Percentiles rank a stretch among this genome's conserved stretches.
These are phyloP conservation scores for Euphorbia pulcherrima DNA, from an alignment of 345 rosid species.

Conservation along the genomic window DNA sequence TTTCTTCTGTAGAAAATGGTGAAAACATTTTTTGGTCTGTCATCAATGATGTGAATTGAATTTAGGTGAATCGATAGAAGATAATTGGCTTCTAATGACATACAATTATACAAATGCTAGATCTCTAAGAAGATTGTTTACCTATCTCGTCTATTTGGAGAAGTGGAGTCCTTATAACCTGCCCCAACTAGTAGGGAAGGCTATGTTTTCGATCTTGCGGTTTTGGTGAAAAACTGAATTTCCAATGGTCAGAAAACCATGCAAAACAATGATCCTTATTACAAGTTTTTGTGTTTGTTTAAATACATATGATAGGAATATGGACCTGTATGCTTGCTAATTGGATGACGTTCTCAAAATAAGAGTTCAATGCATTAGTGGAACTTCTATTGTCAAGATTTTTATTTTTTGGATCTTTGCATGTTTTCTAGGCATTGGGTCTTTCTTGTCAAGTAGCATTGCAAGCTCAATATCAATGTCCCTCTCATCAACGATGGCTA, in stretches of 20 bases:
- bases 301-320: background rate
- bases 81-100: background rate
- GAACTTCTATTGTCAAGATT: background rate
- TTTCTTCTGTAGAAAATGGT: background rate
- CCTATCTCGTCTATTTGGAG: background rate
- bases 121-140: background rate
- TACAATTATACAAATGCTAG: background rate
- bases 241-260: background rate
- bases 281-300: background rate
- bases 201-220: background rate
- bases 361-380: background rate
- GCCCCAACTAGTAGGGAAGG: background rate
- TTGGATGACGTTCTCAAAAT: background rate
- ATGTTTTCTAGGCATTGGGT: conserved; percentile 42
- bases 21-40: background rate
- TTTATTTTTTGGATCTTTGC: conserved; percentile 1
- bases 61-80: background rate
- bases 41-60: background rate
- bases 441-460: conserved; percentile 30
- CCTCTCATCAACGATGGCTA: conserved; percentile 71
- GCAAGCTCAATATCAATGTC: conserved; percentile 79
- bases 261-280: background rate
- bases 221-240: background rate
- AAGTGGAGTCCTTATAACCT: background rate
- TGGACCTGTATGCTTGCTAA: background rate